Percentiles rank a stretch among this genome's conserved stretches.
phyloP scores from a whole-genome alignment of 805 yeast species.

The Barnettozyma siamensis region DNA sequence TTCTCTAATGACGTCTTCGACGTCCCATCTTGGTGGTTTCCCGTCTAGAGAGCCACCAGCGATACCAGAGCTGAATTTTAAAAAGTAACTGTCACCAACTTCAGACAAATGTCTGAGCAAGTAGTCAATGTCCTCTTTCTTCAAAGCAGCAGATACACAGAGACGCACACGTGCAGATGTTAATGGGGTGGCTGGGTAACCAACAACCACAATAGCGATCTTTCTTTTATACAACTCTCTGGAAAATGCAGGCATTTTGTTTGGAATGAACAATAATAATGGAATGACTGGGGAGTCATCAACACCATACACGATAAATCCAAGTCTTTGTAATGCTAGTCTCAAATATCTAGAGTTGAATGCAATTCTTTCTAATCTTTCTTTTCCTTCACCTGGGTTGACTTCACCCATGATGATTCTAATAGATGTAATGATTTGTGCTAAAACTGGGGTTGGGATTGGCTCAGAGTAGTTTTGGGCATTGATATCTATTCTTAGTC shows the following conservation, averaged over 20 bases:
- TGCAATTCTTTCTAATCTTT: slow-evolving; percentile 87
- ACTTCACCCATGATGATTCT: slow-evolving; percentile 74
- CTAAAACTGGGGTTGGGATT: slow-evolving; percentile 84
- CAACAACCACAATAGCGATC: slow-evolving; percentile 93
- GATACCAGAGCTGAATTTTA: slow-evolving; percentile 73
- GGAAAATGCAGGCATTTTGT: slow-evolving; percentile 90
- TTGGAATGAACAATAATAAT: slow-evolving; percentile 77
- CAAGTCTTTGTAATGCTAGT: slow-evolving; percentile 83
- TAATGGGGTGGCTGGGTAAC: slow-evolving; percentile 96
- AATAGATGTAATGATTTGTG: slow-evolving; percentile 79
- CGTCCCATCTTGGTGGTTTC: slow-evolving; percentile 66
- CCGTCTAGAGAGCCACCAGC: slow-evolving; percentile 63
- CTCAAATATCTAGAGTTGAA: slow-evolving; percentile 93
- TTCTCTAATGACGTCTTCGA: slow-evolving; percentile 68
- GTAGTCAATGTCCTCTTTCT: slow-evolving; percentile 89
- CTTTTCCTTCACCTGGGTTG: slow-evolving; percentile 89
- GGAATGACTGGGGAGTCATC: slow-evolving; percentile 98
- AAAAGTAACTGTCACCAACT: slow-evolving; percentile 68
- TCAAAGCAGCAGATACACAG: slow-evolving; percentile 87
- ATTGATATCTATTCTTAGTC: slow-evolving; percentile 65
- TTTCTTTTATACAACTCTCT: slow-evolving; percentile 72
- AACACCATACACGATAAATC: slow-evolving; percentile 90
- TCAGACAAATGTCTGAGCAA: slow-evolving; percentile 65
- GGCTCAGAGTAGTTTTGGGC: slow-evolving; percentile 78
- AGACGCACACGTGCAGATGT: slow-evolving; percentile 86